Percentiles rank a stretch among this genome's conserved stretches.
phyloP scores from a whole-genome alignment of 1,284 basidiomycete species.

The Naganishia liquefaciens region DNA sequence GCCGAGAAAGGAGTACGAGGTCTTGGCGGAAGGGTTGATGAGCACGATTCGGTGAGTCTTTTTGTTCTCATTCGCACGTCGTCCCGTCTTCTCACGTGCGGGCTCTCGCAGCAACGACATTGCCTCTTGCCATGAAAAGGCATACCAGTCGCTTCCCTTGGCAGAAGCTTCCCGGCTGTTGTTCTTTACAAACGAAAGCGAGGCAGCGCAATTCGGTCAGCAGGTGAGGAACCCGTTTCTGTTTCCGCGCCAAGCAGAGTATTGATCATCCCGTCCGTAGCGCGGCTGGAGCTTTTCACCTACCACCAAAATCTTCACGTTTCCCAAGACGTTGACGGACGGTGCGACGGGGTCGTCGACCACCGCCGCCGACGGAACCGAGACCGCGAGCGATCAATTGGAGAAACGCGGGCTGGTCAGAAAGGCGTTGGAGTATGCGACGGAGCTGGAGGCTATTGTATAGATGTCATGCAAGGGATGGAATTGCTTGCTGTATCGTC shows the following conservation, averaged over 20 bases:
- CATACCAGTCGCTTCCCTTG: constrained; percentile 51
- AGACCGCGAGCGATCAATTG: constrained; percentile 43
- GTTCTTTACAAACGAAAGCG: constrained; percentile 50
- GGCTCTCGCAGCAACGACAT: constrained; percentile 48
- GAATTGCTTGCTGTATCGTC: too few species aligned
- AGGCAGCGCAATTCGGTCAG: constrained; percentile 48
- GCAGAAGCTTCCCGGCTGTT: constrained; percentile 50
- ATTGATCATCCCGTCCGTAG: constrained; percentile 28
- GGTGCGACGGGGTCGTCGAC: constrained; percentile 39
- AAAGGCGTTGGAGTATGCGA: constrained; percentile 49
- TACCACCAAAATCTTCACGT: constrained; percentile 48
- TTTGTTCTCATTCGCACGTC: background rate
- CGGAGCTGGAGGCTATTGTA: constrained; percentile 54
- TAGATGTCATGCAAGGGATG: too few species aligned
- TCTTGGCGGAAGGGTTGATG: constrained; percentile 51
- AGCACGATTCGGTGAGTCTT: constrained; percentile 49
- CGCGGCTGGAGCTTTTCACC: constrained; percentile 51
- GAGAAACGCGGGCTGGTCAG: constrained; percentile 45
- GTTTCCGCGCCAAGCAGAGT: background rate
- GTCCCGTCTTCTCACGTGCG: background rate
- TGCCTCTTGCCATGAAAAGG: constrained; percentile 53
- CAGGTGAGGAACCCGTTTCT: constrained; percentile 36
- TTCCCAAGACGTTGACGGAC: constrained; percentile 36
- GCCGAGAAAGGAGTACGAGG: constrained; percentile 51
- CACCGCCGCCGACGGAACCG: constrained; percentile 2